Evolutionary conservation across 2,329 filamentous ascomycete species (phyloP), one percentile per base, ranked within the genome.

Genomic region (Pyrenophora tritici-repentis): DNA sequence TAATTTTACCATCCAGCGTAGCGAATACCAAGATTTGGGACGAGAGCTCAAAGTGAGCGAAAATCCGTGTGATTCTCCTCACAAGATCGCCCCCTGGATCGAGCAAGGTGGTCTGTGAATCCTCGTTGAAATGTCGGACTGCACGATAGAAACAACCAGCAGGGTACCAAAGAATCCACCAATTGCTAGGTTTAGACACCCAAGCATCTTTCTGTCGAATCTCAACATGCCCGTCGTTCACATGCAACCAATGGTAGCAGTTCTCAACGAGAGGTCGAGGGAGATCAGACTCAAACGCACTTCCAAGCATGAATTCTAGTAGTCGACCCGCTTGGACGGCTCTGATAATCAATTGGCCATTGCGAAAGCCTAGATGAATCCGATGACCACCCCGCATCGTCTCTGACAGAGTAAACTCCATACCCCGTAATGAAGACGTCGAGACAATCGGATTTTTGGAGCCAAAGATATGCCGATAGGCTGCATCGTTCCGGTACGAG

Each of bases 191-290:
- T 38, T 67, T 77, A 0, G 37, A 47, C 10, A 44, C 69, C 79
- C 79, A 83, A 1, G 72, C 70, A n/a, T 64, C 52, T 1, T 66
- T 64, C 6, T 75, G 76, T 7, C 84, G 75, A 17, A 86, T 79
- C 37, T 88, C 81, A 0, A 89, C 42, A 1, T 70, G 43, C 2
- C 74, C 72, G 1, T 69, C 71, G 1, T 52, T 40, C 0, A 85
- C 10, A 35, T 87, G 73, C 3, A 87, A 70, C 84, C 85, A 88
- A 54, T 89, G 85, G 0, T 81, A 73, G 42, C 81, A 86, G 6
- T 78, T 69, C 0, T 80, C 66, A 0, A 85, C 54, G 0, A 89
- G 71, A 0, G 74, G 63, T 0, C 56, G 57, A 0, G 86, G 86
- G 0, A 87, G 40, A 43, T 39, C 36, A 0, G 47, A 36, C 2